Conservation (phyloP, 2,329 filamentous ascomycete genomes). For the Colletotrichum sp. region DNA sequence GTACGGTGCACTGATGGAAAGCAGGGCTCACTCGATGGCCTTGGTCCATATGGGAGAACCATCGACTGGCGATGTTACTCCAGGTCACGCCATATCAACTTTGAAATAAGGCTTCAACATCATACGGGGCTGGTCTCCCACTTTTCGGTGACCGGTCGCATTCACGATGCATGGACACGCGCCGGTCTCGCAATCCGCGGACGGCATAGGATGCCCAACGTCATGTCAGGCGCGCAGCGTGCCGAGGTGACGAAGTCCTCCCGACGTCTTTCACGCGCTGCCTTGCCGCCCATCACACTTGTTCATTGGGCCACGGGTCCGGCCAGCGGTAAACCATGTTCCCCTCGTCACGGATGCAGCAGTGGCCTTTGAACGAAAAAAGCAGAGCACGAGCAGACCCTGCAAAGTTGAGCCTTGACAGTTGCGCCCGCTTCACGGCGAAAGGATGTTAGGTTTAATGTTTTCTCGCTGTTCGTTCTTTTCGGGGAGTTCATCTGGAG, state of each 20-base stretch:
- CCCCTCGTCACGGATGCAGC: not conserved
- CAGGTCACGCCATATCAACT: not conserved
- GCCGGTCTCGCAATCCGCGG: not conserved
- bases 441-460: not conserved
- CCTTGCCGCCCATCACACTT: not conserved
- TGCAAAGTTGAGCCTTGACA: not conserved
- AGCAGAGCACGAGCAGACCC: not conserved
- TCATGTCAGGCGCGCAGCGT: slow-evolving; percentile 5
- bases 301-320: slow-evolving; percentile 10
- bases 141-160: not conserved
- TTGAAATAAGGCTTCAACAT: not conserved
- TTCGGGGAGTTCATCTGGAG: not conserved
- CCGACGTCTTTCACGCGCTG: not conserved
- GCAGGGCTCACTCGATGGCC: not conserved
- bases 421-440: not conserved
- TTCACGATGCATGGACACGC: not conserved
- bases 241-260: not conserved
- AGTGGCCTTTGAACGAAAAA: not conserved
- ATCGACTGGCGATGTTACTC: not conserved
- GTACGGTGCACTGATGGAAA: not conserved
- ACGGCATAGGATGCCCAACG: not conserved
- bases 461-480: not conserved
- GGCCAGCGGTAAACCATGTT: not conserved
- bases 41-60: not conserved
- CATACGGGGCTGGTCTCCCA: not conserved